These are phyloP conservation scores for Aspergillus haitiensis DNA, from an alignment of 495 filamentous ascomycete species.

Conservation along the genomic window DNA sequence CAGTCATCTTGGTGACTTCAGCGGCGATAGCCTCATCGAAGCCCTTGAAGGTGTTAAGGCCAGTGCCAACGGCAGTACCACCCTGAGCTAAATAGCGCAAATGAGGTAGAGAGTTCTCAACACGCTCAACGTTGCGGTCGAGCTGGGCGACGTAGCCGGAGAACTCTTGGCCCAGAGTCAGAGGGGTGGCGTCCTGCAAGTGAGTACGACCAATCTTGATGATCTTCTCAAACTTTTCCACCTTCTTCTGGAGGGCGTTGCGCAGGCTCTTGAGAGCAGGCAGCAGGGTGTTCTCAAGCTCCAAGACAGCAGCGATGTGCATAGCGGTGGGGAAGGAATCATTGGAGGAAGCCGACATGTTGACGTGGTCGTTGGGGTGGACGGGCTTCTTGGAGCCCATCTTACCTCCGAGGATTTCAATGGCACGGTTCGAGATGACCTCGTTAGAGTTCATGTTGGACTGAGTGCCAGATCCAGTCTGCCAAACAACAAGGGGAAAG, in stretches of 20 bases:
- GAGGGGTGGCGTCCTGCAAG: slow-evolving; percentile 93
- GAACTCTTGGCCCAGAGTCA: slow-evolving; percentile 97
- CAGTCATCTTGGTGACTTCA: slow-evolving; percentile 89
- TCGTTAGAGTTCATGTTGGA: slow-evolving; percentile 99
- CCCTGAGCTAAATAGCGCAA: slow-evolving; percentile 89
- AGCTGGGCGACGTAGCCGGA: slow-evolving; percentile 96
- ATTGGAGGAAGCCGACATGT: slow-evolving; percentile 98
- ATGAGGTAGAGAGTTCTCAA: slow-evolving; percentile 78
- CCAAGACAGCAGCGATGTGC: slow-evolving; percentile 96
- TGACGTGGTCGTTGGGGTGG: slow-evolving; percentile 99
- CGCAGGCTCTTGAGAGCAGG: slow-evolving; percentile 80
- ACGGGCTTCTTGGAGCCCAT: slow-evolving; percentile 98
- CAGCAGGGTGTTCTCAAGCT: slow-evolving; percentile 82
- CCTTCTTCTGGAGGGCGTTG: slow-evolving; percentile 80
- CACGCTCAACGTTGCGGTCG: slow-evolving; percentile 83
- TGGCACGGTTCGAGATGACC: slow-evolving; percentile 98
- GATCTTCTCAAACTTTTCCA: slow-evolving; percentile 83
- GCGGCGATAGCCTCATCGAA: slow-evolving; percentile 90
- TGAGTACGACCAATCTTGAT: slow-evolving; percentile 99
- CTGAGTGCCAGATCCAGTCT: slow-evolving; percentile 97
- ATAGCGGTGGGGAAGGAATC: slow-evolving; percentile 99
- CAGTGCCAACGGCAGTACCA: slow-evolving; percentile 95
- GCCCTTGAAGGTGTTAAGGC: slow-evolving; percentile 94
- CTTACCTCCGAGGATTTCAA: slow-evolving; percentile 91
- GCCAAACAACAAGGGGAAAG: slow-evolving; percentile 99